phyloP scores from a whole-genome alignment of 2,329 filamentous ascomycete genomes.

The Exserohilum turcica region DNA sequence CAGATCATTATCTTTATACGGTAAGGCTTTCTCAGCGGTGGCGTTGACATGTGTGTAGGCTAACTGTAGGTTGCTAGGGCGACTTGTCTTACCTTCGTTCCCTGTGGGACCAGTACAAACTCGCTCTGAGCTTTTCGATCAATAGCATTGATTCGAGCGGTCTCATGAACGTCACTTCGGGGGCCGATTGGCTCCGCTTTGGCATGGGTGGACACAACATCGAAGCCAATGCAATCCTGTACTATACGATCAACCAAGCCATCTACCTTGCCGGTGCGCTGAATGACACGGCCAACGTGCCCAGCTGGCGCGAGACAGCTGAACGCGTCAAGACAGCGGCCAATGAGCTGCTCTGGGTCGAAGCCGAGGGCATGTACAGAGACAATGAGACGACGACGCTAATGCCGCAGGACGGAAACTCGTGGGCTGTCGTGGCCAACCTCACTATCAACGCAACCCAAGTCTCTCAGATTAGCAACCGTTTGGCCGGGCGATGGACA shows the following conservation, averaged over 20 bases:
- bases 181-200: constrained; percentile 55
- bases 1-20: constrained; percentile 53
- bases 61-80: constrained; percentile 28
- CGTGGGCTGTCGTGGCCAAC: constrained; percentile 50
- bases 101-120: constrained; percentile 54
- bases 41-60: neutral
- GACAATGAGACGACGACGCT: constrained; percentile 61
- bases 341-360: constrained; percentile 57
- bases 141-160: constrained; percentile 51
- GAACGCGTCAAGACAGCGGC: constrained; percentile 53
- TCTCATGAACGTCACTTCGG: constrained; percentile 54
- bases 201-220: constrained; percentile 59
- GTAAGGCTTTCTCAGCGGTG: constrained; percentile 14
- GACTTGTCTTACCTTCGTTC: constrained; percentile 48
- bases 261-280: constrained; percentile 57
- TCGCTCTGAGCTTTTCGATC: constrained; percentile 51
- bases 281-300: constrained; percentile 50
- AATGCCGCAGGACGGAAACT: constrained; percentile 55
- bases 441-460: constrained; percentile 42
- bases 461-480: constrained; percentile 37
- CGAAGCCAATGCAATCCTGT: constrained; percentile 55
- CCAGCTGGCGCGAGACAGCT: constrained; percentile 51
- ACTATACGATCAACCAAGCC: constrained; percentile 59
- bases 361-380: constrained; percentile 56
- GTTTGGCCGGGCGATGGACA: constrained; percentile 47